These are phyloP conservation scores for Goffeauzyma gilvescens DNA, from an alignment of 768 basidiomycete genomes.

Conservation along the genomic window DNA sequence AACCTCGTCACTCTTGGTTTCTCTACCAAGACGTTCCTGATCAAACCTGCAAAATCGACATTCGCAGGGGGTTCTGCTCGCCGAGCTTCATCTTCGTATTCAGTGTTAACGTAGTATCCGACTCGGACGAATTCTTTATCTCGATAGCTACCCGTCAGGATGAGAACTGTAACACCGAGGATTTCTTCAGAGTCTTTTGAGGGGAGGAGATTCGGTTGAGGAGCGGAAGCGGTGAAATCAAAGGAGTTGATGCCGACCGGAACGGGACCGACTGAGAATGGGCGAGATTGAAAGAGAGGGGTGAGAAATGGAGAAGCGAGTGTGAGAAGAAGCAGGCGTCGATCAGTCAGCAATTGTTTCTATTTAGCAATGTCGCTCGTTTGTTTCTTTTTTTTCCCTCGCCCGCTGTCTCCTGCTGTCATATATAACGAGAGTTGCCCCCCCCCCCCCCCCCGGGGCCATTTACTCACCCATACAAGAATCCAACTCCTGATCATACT, in stretches of 20 bases:
- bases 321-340: neutral
- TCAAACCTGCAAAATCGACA: conserved; percentile 58
- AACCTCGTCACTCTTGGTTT: conserved; percentile 82
- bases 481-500: conserved; percentile 90
- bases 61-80: conserved; percentile 47
- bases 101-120: conserved; percentile 97
- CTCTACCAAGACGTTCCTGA: conserved; percentile 62
- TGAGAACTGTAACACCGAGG: conserved; percentile 87
- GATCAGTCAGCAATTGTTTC: neutral
- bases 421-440: neutral
- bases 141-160: conserved; percentile 84
- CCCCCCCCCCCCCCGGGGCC: no score
- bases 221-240: conserved; percentile 77
- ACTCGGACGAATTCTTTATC: conserved; percentile 99
- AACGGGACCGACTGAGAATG: conserved; percentile 79
- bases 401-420: no score
- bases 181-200: conserved; percentile 49
- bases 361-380: no score
- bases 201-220: conserved; percentile 67
- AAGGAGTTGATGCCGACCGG: conserved; percentile 94
- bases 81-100: conserved; percentile 91
- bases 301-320: neutral
- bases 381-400: no score
- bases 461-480: conserved; percentile 48
- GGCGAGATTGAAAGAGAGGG: neutral